phyloP scores from a whole-genome alignment of 23 red algal genomes.

The Agarophyton chilense region DNA sequence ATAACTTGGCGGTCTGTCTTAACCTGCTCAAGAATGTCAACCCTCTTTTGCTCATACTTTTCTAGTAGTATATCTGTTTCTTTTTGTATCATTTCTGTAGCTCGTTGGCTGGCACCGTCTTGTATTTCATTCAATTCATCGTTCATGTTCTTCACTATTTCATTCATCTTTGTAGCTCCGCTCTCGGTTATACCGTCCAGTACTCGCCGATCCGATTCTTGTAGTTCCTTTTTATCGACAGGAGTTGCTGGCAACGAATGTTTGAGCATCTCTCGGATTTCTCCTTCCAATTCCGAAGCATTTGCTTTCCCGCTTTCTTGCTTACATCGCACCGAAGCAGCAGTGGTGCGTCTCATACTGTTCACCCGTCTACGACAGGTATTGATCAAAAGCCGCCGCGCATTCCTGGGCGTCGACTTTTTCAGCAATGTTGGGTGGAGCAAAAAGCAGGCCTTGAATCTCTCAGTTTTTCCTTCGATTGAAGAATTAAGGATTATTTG shows the following conservation, averaged over 20 bases:
- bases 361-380: neutral
- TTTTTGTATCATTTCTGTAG: constrained; percentile 9
- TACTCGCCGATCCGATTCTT: neutral
- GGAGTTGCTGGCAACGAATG: neutral
- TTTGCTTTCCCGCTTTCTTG: neutral
- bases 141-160: constrained; percentile 16
- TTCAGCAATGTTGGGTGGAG: neutral
- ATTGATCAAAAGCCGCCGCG: neutral
- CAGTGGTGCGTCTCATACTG: neutral
- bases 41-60: constrained; percentile 14
- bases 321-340: neutral
- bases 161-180: constrained; percentile 5
- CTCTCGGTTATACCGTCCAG: neutral
- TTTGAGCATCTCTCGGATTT: constrained; percentile 2
- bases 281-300: neutral
- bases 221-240: neutral
- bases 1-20: constrained; percentile 5
- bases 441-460: neutral
- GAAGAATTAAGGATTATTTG: neutral
- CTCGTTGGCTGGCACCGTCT: neutral
- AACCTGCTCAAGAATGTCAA: neutral
- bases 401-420: neutral
- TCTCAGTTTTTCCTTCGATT: neutral
- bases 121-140: neutral
- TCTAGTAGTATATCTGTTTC: constrained; percentile 10